A percentile compares a stretch with the other conserved stretches of the same genome.
These are phyloP conservation scores for Salix arbutifolia DNA, from an alignment of 345 rosid species.

Conservation along the genomic window DNA sequence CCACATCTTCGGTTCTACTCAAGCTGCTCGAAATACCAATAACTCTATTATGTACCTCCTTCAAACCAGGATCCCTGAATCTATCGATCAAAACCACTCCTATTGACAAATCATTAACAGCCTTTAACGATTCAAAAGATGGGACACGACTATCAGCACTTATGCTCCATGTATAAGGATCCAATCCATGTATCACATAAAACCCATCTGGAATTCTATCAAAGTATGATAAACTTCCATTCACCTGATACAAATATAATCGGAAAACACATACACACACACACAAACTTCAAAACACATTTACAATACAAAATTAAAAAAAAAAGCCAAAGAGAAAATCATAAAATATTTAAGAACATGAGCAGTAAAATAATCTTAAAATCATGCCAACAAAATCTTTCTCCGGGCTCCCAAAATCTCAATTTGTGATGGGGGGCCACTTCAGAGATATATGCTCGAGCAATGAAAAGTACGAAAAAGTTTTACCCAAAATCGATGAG, in stretches of 20 bases:
- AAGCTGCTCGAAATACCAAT: slow-evolving; percentile 8
- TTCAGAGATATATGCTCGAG: not conserved
- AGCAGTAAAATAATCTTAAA: not conserved
- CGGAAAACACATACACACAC: not conserved
- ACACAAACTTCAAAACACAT: not conserved
- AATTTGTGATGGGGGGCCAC: not conserved
- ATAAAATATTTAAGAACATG: too few species aligned
- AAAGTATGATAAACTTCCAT: slow-evolving; percentile 20
- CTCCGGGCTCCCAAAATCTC: not conserved
- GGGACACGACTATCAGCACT: slow-evolving; percentile 23
- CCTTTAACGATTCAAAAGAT: slow-evolving; percentile 15
- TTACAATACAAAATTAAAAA: not conserved
- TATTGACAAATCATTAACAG: slow-evolving; percentile 17
- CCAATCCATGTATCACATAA: slow-evolving; percentile 25
- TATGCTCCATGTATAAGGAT: slow-evolving; percentile 27
- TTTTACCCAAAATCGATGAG: slow-evolving; percentile 29
- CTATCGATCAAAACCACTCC: slow-evolving; percentile 20
- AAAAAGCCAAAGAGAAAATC: too few species aligned
- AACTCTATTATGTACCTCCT: slow-evolving; percentile 15
- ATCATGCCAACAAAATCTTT: not conserved
- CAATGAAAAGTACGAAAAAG: not conserved
- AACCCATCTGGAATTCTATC: slow-evolving; percentile 30
- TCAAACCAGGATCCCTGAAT: slow-evolving; percentile 19
- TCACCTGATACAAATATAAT: slow-evolving; percentile 16
- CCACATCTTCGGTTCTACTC: slow-evolving; percentile 5